Conservation (phyloP, 148 eudicot genomes). For the Vaccinium vitisidaea region DNA sequence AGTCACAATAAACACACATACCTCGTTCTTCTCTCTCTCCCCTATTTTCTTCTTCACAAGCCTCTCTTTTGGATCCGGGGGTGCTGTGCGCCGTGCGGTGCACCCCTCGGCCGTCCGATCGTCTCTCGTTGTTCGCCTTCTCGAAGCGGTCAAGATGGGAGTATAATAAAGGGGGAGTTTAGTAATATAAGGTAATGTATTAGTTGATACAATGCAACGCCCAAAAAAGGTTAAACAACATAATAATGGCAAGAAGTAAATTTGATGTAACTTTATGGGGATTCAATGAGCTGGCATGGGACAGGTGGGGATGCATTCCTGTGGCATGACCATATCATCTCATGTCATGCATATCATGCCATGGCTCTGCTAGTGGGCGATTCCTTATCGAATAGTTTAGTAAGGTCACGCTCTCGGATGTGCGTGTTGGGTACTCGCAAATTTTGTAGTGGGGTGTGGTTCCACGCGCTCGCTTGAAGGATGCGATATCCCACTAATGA, state of each 20-base stretch:
- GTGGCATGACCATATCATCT: slow-evolving; percentile 3
- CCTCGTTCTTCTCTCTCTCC: background rate
- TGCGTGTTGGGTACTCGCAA: background rate
- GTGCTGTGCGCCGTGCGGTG: too few relatives aligned
- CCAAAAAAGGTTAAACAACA: too few relatives aligned
- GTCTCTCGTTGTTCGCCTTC: too few relatives aligned
- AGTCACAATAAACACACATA: background rate
- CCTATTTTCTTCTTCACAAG: background rate
- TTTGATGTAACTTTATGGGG: background rate
- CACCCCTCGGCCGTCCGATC: too few relatives aligned
- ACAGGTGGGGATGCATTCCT: background rate
- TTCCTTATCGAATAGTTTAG: background rate
- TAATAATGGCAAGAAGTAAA: background rate
- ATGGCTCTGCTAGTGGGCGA: background rate
- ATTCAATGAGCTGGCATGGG: background rate
- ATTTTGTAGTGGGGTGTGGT: background rate
- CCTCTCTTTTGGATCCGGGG: background rate
- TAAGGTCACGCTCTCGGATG: background rate
- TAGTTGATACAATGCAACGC: too few relatives aligned
- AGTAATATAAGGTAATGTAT: too few relatives aligned
- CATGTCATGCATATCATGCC: background rate
- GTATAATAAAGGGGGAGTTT: too few relatives aligned
- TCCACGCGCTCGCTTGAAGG: background rate
- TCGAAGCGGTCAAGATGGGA: too few relatives aligned
- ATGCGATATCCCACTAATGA: background rate